These are phyloP conservation scores for Scedosporium boydii DNA, from an alignment of 2,329 filamentous ascomycete genomes.

Conservation along the genomic window DNA sequence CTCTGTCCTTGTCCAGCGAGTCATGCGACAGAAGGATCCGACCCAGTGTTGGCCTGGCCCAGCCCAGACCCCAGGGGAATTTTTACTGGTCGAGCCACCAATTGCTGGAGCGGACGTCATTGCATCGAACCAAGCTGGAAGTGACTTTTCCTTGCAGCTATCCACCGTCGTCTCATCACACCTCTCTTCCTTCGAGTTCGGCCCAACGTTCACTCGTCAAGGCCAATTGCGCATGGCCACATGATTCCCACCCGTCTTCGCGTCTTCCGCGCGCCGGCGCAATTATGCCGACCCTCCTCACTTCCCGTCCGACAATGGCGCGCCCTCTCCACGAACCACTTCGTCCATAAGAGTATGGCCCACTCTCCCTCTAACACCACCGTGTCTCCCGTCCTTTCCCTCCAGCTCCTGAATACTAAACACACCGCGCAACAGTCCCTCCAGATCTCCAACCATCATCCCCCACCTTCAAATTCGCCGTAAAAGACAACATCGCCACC, in stretches of 20 bases:
- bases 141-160: no score
- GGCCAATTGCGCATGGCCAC: not conserved
- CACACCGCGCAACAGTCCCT: not conserved
- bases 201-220: not conserved
- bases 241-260: conserved; percentile 3
- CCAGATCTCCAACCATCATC: not conserved
- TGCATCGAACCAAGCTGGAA: no score
- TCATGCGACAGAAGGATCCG: no score
- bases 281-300: not conserved
- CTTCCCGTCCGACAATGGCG: not conserved
- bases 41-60: no score
- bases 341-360: conserved; percentile 2
- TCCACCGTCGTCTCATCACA: no score
- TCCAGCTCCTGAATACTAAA: not conserved
- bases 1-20: no score
- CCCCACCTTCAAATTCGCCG: conserved; percentile 39
- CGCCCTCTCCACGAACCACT: conserved; percentile 6
- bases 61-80: no score
- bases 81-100: no score
- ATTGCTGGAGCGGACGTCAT: no score
- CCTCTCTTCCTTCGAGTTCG: not conserved
- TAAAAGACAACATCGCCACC: conserved; percentile 74
- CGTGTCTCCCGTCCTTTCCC: not conserved
- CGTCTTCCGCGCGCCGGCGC: conserved; percentile 2
- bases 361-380: not conserved